These are phyloP conservation scores for Verticillium isaacii DNA, from an alignment of 2,329 filamentous ascomycete genomes.

Conservation along the genomic window DNA sequence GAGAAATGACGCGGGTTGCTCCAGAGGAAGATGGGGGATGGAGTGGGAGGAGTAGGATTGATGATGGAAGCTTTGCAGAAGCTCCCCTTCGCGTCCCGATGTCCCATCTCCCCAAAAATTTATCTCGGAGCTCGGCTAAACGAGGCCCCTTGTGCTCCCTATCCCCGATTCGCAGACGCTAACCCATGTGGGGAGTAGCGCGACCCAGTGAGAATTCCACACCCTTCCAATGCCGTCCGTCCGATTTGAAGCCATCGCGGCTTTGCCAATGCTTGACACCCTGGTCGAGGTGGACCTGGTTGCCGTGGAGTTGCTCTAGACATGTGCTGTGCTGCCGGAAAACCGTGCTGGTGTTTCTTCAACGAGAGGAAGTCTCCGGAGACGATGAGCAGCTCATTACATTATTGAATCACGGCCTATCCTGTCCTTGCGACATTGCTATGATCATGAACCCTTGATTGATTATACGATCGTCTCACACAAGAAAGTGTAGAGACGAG, in stretches of 20 bases:
- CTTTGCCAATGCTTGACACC: not conserved
- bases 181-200: slow-evolving; percentile 24
- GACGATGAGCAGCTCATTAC: too few species aligned
- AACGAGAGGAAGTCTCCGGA: too few species aligned
- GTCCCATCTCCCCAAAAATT: slow-evolving; percentile 31
- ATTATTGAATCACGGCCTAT: too few species aligned
- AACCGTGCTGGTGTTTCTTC: too few species aligned
- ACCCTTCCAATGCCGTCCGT: slow-evolving; percentile 30
- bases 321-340: not conserved
- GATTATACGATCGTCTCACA: too few species aligned
- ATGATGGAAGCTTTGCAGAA: slow-evolving; percentile 10
- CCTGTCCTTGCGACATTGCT: too few species aligned
- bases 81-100: slow-evolving; percentile 5
- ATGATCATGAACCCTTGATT: too few species aligned
- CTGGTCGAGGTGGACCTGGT: not conserved
- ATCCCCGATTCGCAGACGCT: slow-evolving; percentile 20
- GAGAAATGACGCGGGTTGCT: slow-evolving; percentile 18
- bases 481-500: too few species aligned
- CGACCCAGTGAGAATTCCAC: slow-evolving; percentile 23
- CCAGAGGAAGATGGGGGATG: slow-evolving; percentile 18
- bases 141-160: slow-evolving; percentile 21
- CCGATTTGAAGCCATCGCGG: not conserved
- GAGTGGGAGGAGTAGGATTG: slow-evolving; percentile 16
- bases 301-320: not conserved
- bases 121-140: slow-evolving; percentile 37